These are phyloP conservation scores for Venturia aucupariae DNA, from an alignment of 2,329 filamentous ascomycete genomes.

Conservation along the genomic window DNA sequence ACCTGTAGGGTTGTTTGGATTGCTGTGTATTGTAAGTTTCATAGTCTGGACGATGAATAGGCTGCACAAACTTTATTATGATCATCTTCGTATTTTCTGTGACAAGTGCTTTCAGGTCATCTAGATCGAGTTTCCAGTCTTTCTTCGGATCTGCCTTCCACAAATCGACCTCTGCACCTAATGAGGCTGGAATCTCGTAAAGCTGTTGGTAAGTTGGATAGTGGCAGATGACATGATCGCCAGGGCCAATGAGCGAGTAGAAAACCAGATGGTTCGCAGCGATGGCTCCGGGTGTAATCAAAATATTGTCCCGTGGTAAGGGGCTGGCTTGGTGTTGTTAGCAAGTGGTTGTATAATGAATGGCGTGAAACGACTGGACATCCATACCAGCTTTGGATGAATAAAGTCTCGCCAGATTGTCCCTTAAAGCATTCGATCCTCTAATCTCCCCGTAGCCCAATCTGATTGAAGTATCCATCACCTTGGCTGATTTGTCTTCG, in stretches of 20 bases:
- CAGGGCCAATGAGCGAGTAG: slow-evolving; percentile 60
- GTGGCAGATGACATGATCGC: slow-evolving; percentile 78
- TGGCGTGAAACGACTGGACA: not conserved
- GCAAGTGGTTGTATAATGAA: not conserved
- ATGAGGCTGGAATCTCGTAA: slow-evolving; percentile 61
- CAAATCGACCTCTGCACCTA: slow-evolving; percentile 68
- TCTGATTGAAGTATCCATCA: slow-evolving; percentile 43
- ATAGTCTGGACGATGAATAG: not conserved
- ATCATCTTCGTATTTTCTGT: slow-evolving; percentile 63
- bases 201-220: slow-evolving; percentile 84
- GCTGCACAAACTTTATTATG: slow-evolving; percentile 44
- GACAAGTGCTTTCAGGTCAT: slow-evolving; percentile 56
- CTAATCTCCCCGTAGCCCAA: slow-evolving; percentile 67
- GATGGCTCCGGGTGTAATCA: slow-evolving; percentile 74
- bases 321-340: slow-evolving; percentile 23
- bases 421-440: slow-evolving; percentile 55
- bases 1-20: slow-evolving; percentile 77
- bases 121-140: slow-evolving; percentile 57
- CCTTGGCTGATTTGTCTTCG: slow-evolving; percentile 43
- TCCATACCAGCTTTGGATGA: slow-evolving; percentile 39
- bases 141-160: slow-evolving; percentile 62
- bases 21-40: slow-evolving; percentile 39
- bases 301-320: slow-evolving; percentile 51
- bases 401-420: slow-evolving; percentile 57
- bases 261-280: slow-evolving; percentile 75